Evolutionary conservation across 108 stramenopile genomes (phyloP).

Genomic region (Cyclotella choctawhatcheeana): DNA sequence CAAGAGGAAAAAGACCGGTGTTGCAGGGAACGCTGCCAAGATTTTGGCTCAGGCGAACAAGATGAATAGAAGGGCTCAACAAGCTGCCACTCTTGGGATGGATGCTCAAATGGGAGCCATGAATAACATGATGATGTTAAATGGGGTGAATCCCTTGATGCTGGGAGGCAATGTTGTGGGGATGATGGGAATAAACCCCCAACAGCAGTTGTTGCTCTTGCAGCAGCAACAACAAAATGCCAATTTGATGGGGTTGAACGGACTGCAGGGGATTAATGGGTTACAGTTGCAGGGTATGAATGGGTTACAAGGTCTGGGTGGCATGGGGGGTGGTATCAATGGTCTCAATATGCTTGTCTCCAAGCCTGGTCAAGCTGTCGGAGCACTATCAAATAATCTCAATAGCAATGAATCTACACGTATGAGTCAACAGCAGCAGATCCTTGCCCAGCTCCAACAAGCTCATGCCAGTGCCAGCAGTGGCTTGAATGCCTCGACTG

Average conservation of each 20-base stretch:
- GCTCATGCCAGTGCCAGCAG: conserved; percentile 33
- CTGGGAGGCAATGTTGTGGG: background rate
- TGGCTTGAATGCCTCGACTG: background rate
- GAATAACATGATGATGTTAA: conserved; percentile 16
- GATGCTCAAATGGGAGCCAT: conserved; percentile 3
- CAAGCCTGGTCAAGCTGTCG: background rate
- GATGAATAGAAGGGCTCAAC: conserved; percentile 18
- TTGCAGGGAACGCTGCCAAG: conserved; percentile 36
- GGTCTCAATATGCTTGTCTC: conserved; percentile 1
- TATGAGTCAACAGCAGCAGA: conserved; percentile 37
- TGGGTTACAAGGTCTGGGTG: background rate
- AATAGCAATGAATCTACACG: conserved; percentile 20
- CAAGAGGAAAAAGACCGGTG: conserved; percentile 61
- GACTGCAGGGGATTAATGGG: background rate
- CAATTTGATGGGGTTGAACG: background rate
- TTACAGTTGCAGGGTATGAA: background rate
- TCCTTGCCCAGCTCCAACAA: conserved; percentile 49
- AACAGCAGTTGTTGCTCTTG: background rate
- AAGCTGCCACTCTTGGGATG: background rate
- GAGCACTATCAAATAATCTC: background rate
- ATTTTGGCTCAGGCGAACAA: conserved; percentile 34
- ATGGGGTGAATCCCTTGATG: conserved; percentile 5
- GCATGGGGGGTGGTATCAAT: conserved; percentile 10
- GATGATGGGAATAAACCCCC: conserved; percentile 23
- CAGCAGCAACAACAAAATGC: conserved; percentile 3